A percentile compares a stretch with the other conserved stretches of the same genome.
Conservation (phyloP, 2,329 filamentous ascomycete genomes). For the Colletotrichum lindemuthianum region DNA sequence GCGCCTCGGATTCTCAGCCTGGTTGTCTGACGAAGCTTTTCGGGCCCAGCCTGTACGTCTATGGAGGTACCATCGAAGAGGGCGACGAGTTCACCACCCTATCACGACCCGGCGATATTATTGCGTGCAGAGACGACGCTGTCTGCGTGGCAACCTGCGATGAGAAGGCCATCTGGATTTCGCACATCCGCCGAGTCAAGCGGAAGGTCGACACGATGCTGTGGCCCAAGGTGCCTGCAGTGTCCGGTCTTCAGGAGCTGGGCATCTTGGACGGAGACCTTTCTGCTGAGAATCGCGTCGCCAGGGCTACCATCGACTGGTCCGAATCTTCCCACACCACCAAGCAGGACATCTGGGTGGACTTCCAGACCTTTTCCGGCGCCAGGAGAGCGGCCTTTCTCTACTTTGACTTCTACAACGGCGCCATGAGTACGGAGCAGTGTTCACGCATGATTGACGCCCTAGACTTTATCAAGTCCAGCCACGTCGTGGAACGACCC, state of each 20-base stretch:
- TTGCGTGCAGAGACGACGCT: conserved; percentile 49
- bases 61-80: conserved; percentile 52
- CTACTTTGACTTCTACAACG: conserved; percentile 56
- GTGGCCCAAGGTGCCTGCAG: conserved; percentile 54
- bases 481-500: conserved; percentile 40
- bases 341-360: conserved; percentile 52
- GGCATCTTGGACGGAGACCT: conserved; percentile 42
- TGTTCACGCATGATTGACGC: conserved; percentile 49
- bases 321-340: conserved; percentile 42
- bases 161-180: conserved; percentile 53
- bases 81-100: conserved; percentile 34
- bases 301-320: conserved; percentile 41
- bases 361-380: conserved; percentile 44
- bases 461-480: conserved; percentile 47
- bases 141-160: conserved; percentile 51
- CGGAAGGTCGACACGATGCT: conserved; percentile 48
- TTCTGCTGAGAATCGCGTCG: conserved; percentile 27
- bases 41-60: conserved; percentile 50
- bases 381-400: conserved; percentile 47
- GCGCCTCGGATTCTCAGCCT: conserved; percentile 54
- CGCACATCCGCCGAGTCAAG: conserved; percentile 51
- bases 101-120: conserved; percentile 40
- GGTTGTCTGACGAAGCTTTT: conserved; percentile 51
- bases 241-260: conserved; percentile 46
- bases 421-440: conserved; percentile 53